Base-by-base conservation (phyloP, 225 moss, liverwort and hornwort species). In the Pleurozium schreberi region DNA sequence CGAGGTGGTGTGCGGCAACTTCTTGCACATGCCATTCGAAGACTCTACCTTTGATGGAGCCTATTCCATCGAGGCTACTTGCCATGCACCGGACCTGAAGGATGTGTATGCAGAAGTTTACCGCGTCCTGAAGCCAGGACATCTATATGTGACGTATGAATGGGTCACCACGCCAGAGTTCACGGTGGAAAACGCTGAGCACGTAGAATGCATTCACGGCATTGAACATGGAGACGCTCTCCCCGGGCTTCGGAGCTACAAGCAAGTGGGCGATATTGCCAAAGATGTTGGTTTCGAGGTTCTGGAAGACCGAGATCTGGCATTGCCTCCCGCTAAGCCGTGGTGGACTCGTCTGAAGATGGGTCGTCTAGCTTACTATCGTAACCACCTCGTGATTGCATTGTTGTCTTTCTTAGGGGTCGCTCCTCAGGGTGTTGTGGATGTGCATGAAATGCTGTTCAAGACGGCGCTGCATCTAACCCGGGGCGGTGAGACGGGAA, bases 271-370 rank as follows among this genome's bases (percentile, higher is more conserved):
- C 60, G 95, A 96, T 60, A 93, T 96, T 47, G 97, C 97, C 10
- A 94, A 90, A 81, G 96, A 94, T 58, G 97, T 93, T 60, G 97
- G 97, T 65, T 98, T 98, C 83, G 94, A 96, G 86, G 95, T 98
- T 87, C 85, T 98, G 86, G 91, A 96, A 73, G 94, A 98, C 83
- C 83, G 93, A 78, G 97, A 98, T 92, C 89, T 98, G 83, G 97
- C 97, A 50, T 91, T 98, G 84, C 97, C 97, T 18, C 97, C 97
- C 23, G 94, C 97, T 21, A 89, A 93, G 88, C 96, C 97, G 2
- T 98, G 97, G 97, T 98, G 96, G 96, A 96, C 95, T 53, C 96
- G 97, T 31, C 92, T 98, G 76, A 96, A 98, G 91, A 96, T 98
- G 96, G 97, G 97, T 5, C 95, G 97, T 42, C 60, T 98, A 45